Evolutionary conservation across 2,329 filamentous ascomycete genomes (phyloP), one percentile per base, ranked within the genome.

Genomic region (Colletotrichum australisinense): DNA sequence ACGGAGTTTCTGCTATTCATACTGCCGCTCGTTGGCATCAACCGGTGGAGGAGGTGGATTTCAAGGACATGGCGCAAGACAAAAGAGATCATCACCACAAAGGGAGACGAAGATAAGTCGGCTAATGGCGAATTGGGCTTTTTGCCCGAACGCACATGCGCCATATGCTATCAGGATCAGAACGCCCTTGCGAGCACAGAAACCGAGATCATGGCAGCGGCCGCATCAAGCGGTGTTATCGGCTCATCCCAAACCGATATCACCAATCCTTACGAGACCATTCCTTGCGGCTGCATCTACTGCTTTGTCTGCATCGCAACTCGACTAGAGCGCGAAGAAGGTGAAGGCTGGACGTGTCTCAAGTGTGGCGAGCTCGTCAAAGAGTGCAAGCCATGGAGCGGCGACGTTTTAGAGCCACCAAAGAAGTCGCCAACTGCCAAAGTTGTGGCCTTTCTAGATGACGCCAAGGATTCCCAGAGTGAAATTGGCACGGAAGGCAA

Each of bases 1-100:
- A 99, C 97, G 30, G 97, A 99, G 81, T 99, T 99, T 78, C 87
- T 99, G n/a, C 89, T 99, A 38, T 99, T 98, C 82, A 90, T 98
- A 22, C 88, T 99, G n/a, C 97, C 97, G 0, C 89, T 99, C n/a
- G 94, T 99, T 55, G 97, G 97, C 64, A 96, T 99, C 77, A 93
- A 94, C 79, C 91, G 95, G 76, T 99, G 97, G 97, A 91, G 95
- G 71, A 90, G 95, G 76, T 98, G 96, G 93, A 86, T 98, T n/a
- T 88, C 90, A 24, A 90, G 95, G 75, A 91, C 92, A n/a, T 97
- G 95, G 94, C 91, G 93, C 77, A 95, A 93, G 81, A 92, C 94
- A 1, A 93, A 93, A 78, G 88, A 90, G 38, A 88, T 93, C 9
- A 86, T 93, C 67, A 83, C 87, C 49, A 86, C 88, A 59, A 84